phyloP scores from a whole-genome alignment of 352 stramenopile species.

The Globisporangium mamillatum region DNA sequence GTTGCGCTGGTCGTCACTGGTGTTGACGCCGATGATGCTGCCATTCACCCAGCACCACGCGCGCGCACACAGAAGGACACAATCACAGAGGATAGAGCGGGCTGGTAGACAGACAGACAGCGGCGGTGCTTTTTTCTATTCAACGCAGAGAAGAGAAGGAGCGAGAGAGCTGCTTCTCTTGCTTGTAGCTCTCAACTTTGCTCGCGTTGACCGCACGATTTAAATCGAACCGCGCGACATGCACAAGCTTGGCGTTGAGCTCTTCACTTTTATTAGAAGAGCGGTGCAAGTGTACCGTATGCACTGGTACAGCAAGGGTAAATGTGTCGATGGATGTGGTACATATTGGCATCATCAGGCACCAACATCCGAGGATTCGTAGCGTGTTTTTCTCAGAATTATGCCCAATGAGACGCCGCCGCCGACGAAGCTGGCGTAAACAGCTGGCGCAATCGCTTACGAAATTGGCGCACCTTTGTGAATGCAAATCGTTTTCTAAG shows the following conservation, averaged over 20 bases:
- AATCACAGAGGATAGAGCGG: background rate
- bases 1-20: slow-evolving; percentile 13
- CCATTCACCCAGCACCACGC: slow-evolving; percentile 5
- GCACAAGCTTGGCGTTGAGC: background rate
- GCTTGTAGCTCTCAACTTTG: background rate
- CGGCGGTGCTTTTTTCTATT: background rate
- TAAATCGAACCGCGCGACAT: background rate
- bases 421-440: background rate
- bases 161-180: background rate
- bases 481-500: background rate
- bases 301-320: background rate
- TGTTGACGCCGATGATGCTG: slow-evolving; percentile 8
- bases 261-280: background rate
- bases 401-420: background rate
- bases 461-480: background rate
- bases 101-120: background rate
- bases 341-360: background rate
- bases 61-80: background rate
- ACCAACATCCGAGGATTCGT: background rate
- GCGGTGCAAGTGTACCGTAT: background rate
- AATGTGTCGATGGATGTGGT: background rate
- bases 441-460: background rate
- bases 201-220: background rate
- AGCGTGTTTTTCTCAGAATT: background rate
- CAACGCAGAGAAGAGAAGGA: too few relatives aligned